Evolutionary conservation across 495 filamentous ascomycete genomes (phyloP).

Genomic region (Daldinia concentrica): DNA sequence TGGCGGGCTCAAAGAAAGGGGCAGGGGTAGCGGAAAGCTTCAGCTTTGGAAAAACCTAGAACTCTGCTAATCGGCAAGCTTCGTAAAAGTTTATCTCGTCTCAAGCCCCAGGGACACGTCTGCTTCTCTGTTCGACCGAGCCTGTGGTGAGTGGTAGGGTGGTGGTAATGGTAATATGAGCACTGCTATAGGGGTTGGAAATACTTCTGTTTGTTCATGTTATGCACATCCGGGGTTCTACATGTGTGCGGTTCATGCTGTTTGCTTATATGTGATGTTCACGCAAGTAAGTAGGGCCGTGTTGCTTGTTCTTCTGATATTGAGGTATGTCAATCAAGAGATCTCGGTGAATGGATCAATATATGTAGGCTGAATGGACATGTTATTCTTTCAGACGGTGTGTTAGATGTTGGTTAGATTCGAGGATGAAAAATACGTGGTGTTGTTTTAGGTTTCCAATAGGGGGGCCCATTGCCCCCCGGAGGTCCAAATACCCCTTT

Average conservation of each 20-base stretch:
- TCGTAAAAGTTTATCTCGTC: conserved; percentile 9
- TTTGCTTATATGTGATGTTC: not conserved
- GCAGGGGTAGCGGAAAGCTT: not conserved
- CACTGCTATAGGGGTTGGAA: not conserved
- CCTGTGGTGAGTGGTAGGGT: not conserved
- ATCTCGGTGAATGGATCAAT: too few relatives aligned
- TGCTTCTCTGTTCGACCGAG: not conserved
- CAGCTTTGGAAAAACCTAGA: conserved; percentile 20
- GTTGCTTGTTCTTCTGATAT: not conserved
- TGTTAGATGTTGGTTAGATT: too few relatives aligned
- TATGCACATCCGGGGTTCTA: not conserved
- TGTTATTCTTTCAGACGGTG: too few relatives aligned
- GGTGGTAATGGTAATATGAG: not conserved
- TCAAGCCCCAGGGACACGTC: not conserved
- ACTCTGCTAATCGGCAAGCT: not conserved
- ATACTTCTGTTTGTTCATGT: not conserved
- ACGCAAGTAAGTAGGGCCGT: not conserved
- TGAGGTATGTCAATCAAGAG: too few relatives aligned
- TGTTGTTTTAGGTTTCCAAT: not conserved
- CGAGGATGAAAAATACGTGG: not conserved
- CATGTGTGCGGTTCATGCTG: not conserved
- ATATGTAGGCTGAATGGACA: too few relatives aligned
- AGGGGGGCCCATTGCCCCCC: not conserved
- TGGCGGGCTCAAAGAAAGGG: not conserved
- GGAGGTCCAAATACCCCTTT: not conserved